Conservation (phyloP, 495 filamentous ascomycete genomes). For the Extremus antarcticus region DNA sequence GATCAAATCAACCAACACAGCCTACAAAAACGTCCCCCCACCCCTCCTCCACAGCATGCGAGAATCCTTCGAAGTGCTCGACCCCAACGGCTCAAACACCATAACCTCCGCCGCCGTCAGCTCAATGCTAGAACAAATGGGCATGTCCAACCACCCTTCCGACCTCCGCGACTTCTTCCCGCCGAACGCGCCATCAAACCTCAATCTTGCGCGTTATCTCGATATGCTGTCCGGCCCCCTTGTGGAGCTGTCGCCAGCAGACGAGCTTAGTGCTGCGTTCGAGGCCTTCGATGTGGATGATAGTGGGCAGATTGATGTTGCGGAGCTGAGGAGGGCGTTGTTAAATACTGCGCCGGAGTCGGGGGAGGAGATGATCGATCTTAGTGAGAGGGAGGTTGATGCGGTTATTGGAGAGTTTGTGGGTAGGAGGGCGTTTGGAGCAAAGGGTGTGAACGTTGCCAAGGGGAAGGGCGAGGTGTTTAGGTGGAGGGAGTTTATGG, state of each 20-base stretch:
- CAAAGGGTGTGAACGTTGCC: conserved; percentile 9
- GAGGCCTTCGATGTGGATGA: conserved; percentile 94
- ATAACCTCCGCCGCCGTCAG: conserved; percentile 68
- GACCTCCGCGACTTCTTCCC: conserved; percentile 69
- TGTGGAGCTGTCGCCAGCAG: conserved; percentile 56
- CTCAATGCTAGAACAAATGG: conserved; percentile 68
- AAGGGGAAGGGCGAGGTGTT: conserved; percentile 57
- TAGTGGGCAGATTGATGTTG: conserved; percentile 78
- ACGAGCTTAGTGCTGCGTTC: conserved; percentile 76
- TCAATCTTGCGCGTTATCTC: conserved; percentile 70
- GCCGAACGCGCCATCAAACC: conserved; percentile 30
- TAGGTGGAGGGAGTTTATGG: conserved; percentile 67
- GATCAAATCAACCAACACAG: conserved; percentile 11
- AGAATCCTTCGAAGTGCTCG: conserved; percentile 78
- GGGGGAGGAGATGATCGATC: conserved; percentile 43
- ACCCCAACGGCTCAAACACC: conserved; percentile 65
- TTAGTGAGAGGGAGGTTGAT: conserved; percentile 72
- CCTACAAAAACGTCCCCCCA: conserved; percentile 25
- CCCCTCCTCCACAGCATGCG: conserved; percentile 44
- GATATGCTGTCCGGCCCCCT: conserved; percentile 63
- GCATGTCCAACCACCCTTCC: conserved; percentile 44
- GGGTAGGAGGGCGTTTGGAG: conserved; percentile 62
- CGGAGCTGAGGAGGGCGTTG: conserved; percentile 71
- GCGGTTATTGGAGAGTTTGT: conserved; percentile 74
- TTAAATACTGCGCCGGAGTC: conserved; percentile 68